Evolutionary conservation across 2,329 filamentous ascomycete genomes (phyloP).

Genomic region (Grosmannia clavigera): DNA sequence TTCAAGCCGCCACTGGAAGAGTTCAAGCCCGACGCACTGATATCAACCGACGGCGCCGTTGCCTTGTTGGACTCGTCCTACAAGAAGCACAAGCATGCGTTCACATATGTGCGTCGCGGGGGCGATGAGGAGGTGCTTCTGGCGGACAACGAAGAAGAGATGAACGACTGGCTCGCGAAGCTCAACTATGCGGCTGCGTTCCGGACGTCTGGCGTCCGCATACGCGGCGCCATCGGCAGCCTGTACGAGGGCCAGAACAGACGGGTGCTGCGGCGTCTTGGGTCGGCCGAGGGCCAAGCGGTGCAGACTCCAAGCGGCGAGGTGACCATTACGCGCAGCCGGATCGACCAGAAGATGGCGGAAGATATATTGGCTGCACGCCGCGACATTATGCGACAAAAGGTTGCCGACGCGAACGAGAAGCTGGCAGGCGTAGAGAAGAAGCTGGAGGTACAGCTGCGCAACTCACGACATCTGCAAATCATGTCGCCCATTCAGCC

Average conservation of each 20-base stretch:
- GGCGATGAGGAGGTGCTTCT: slow-evolving; percentile 83
- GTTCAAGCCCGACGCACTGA: slow-evolving; percentile 87
- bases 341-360: slow-evolving; percentile 69
- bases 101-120: slow-evolving; percentile 77
- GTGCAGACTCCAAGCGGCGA: slow-evolving; percentile 63
- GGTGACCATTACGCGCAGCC: slow-evolving; percentile 58
- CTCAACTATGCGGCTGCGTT: slow-evolving; percentile 95
- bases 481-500: slow-evolving; percentile 81
- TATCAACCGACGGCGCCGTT: slow-evolving; percentile 88
- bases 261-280: slow-evolving; percentile 58
- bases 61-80: slow-evolving; percentile 78
- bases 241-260: slow-evolving; percentile 73
- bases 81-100: slow-evolving; percentile 91
- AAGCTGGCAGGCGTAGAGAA: slow-evolving; percentile 62
- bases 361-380: slow-evolving; percentile 77
- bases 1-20: slow-evolving; percentile 84
- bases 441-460: slow-evolving; percentile 68
- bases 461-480: slow-evolving; percentile 82
- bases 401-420: slow-evolving; percentile 72
- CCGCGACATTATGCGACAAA: slow-evolving; percentile 68
- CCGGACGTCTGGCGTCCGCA: slow-evolving; percentile 78
- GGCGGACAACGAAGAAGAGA: slow-evolving; percentile 78
- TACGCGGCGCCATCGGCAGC: slow-evolving; percentile 74
- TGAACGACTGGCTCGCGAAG: slow-evolving; percentile 94
- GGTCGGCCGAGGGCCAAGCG: slow-evolving; percentile 42